Percentiles rank a stretch among this genome's conserved stretches.
These are phyloP conservation scores for Fistulinella prunicolor DNA, from an alignment of 768 basidiomycete genomes.

Conservation along the genomic window DNA sequence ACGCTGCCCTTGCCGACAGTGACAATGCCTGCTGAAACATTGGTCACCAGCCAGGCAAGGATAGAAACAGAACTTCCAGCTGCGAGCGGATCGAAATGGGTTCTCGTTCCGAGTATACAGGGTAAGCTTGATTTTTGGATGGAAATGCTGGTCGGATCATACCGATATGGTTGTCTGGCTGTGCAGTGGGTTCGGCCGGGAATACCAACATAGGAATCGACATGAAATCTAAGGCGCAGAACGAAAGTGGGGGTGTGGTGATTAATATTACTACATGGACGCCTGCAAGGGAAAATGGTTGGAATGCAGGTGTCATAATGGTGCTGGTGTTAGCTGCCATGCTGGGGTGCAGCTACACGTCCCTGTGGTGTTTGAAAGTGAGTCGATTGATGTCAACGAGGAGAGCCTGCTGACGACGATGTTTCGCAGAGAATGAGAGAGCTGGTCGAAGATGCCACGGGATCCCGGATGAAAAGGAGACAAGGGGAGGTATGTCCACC, in stretches of 20 bases:
- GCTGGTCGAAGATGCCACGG: too few species aligned
- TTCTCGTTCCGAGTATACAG: constrained; percentile 8
- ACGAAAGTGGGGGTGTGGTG: constrained; percentile 4
- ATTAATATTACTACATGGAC: constrained; percentile 10
- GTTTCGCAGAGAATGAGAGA: constrained; percentile 4
- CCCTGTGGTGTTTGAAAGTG: constrained; percentile 72
- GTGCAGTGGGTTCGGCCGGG: constrained; percentile 4
- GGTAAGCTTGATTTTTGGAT: constrained; percentile 9
- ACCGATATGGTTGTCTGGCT: constrained; percentile 1
- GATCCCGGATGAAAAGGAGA: not conserved
- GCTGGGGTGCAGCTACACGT: constrained; percentile 55
- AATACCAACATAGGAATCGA: not conserved
- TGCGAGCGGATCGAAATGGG: constrained; percentile 9
- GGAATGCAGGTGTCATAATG: constrained; percentile 67
- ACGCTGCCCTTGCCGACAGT: not conserved
- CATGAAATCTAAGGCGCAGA: not conserved
- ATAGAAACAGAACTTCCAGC: too few species aligned
- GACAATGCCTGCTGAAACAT: not conserved
- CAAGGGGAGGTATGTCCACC: not conserved
- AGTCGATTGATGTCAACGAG: constrained; percentile 26
- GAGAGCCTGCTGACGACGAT: constrained; percentile 3
- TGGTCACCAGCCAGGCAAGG: not conserved
- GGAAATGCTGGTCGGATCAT: constrained; percentile 3
- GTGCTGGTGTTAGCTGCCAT: constrained; percentile 64
- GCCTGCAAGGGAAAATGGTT: too few species aligned